Evolutionary conservation across 495 filamentous ascomycete species (phyloP), one percentile per base, ranked within the genome.

Genomic region (Parathielavia hyrcaniae): DNA sequence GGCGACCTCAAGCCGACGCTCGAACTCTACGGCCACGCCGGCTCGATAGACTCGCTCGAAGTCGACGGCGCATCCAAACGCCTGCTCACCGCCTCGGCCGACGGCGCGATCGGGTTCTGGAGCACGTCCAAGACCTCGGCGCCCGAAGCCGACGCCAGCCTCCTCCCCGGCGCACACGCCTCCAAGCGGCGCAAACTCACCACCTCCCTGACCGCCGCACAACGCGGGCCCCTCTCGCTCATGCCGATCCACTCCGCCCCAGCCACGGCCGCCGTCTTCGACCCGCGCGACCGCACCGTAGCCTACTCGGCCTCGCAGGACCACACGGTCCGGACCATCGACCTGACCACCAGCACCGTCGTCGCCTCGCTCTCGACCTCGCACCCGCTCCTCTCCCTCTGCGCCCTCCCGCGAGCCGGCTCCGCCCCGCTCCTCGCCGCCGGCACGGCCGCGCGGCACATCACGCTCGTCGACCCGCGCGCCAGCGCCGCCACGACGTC

Each of bases 301-400:
- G 92, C 86, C 35, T 97, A 98, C 77, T 91, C 90, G 0, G 79
- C 81, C 3, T 91, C 89, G 20, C 86, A 86, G 78, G 93, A 97
- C 75, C 91, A 96, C 72, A 87, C 88, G 0, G 75, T 97, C 59
- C 85, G 83, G 23, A 97, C 93, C 0, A 88, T 95, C 81, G 93
- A 98, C 76, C 82, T 98, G 13, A 81, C 88, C 0, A 97, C 92
- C 8, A 71, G 77, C 47, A 63, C 77, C 5, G 76, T 84, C 12
- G 88, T 96, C 40, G 88, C 87, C 65, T 88, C 87, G 19, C 79
- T 91, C 45, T 86, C 88, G 9, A 90, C 88, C 10, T 82, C 87
- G n/a, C 86, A 92, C 69, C 80, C 89, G 0, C 79, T 97, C 1
- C 79, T 91, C 51, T 89, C 84, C 2, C 77, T 96, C 4, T 80